Percentiles rank a stretch among this genome's conserved stretches.
These are phyloP conservation scores for Testicularia cyperi DNA, from an alignment of 1,284 basidiomycete species.

Conservation along the genomic window DNA sequence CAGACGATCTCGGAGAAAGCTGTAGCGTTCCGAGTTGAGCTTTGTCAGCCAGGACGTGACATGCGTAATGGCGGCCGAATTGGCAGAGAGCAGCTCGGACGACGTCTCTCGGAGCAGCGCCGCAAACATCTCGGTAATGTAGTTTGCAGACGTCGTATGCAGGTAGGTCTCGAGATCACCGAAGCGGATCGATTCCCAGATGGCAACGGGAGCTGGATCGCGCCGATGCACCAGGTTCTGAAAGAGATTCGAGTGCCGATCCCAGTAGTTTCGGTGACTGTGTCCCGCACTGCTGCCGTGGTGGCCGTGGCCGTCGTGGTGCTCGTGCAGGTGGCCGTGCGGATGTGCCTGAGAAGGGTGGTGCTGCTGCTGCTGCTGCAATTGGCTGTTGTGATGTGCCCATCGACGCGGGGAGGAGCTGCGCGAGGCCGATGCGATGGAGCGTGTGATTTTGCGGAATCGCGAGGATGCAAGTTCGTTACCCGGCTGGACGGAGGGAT, in stretches of 20 bases:
- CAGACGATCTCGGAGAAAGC: conserved; percentile 15
- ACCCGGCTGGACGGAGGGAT: conserved; percentile 26
- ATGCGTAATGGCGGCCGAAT: conserved; percentile 32
- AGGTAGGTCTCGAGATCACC: conserved; percentile 42
- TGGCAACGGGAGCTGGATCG: conserved; percentile 42
- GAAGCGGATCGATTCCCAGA: conserved; percentile 52
- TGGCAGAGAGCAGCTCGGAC: conserved; percentile 20
- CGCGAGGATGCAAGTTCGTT: conserved; percentile 21
- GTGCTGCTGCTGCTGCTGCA: conserved; percentile 1
- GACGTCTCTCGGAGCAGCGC: conserved; percentile 36
- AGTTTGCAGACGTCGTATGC: conserved; percentile 34
- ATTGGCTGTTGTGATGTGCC: conserved; percentile 11
- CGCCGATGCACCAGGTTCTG: conserved; percentile 31
- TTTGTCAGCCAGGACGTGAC: conserved; percentile 29
- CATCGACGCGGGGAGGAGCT: conserved; percentile 28
- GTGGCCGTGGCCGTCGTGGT: conserved; percentile 3
- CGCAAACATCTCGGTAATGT: conserved; percentile 38
- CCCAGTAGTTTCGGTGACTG: conserved; percentile 1
- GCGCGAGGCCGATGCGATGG: conserved; percentile 26
- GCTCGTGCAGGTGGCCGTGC: conserved; percentile 7
- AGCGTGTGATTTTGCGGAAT: conserved; percentile 32
- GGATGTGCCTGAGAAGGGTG: neutral
- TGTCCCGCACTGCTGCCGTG: too few relatives aligned
- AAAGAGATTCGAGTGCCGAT: conserved; percentile 16
- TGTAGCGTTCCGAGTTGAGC: conserved; percentile 40